A percentile compares a stretch with the other conserved stretches of the same genome.
phyloP scores from a whole-genome alignment of 2,329 filamentous ascomycete genomes.

The Colletotrichum sp. region DNA sequence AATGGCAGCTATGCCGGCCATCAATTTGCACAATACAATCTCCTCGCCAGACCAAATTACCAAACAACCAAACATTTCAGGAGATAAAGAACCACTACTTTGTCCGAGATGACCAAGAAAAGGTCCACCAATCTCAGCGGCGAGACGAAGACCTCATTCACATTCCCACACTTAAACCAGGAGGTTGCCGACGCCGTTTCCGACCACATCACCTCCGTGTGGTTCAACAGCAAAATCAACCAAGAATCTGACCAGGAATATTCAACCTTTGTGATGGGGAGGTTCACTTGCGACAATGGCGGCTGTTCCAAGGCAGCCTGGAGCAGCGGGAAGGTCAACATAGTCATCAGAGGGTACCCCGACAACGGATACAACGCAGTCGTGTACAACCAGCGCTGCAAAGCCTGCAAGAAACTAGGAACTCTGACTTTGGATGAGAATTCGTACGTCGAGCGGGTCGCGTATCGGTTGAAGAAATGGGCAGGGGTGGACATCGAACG shows the following conservation, averaged over 20 bases:
- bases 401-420: conserved; percentile 25
- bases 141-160: no score
- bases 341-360: conserved; percentile 36
- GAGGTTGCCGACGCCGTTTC: no score
- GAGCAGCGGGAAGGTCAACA: conserved; percentile 36
- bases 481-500: not conserved
- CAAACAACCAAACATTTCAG: no score
- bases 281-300: conserved; percentile 34
- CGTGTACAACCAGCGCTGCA: conserved; percentile 42
- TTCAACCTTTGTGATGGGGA: conserved; percentile 26
- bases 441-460: not conserved
- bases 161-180: no score
- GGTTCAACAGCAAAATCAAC: no score
- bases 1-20: not conserved
- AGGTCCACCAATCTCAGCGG: no score
- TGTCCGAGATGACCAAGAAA: no score
- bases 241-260: no score
- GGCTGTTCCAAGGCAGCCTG: conserved; percentile 28
- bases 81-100: no score
- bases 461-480: not conserved
- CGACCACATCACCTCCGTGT: no score
- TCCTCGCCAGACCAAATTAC: not conserved
- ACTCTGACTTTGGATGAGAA: not conserved
- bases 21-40: not conserved
- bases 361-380: conserved; percentile 36